Evolutionary conservation across 305 asterid species (phyloP).

Genomic region (Solanum hybrid): DNA sequence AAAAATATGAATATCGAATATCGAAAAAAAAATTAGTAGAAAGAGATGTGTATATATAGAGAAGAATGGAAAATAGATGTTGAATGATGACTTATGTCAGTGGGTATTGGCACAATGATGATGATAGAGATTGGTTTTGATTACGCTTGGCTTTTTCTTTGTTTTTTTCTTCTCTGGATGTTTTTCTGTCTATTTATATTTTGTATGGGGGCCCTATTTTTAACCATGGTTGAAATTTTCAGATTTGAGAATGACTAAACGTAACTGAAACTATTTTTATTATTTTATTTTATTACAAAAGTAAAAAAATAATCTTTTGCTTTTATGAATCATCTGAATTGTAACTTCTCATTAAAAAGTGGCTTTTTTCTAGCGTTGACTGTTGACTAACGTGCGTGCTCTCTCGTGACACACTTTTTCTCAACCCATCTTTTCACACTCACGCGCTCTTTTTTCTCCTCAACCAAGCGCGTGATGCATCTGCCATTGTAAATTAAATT

Average conservation of each 20-base stretch:
- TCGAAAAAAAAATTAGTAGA: background rate
- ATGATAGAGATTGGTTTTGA: conserved; percentile 10
- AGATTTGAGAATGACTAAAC: background rate
- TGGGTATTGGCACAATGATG: conserved; percentile 8
- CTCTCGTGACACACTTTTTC: conserved; percentile 3
- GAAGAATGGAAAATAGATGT: background rate
- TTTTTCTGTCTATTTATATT: background rate
- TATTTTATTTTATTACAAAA: background rate
- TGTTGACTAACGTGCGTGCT: conserved; percentile 10
- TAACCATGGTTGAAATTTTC: background rate
- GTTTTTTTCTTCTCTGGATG: background rate
- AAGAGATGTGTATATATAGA: too few species aligned
- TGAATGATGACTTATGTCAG: conserved; percentile 6
- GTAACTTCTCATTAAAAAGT: conserved; percentile 12
- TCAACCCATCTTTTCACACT: background rate
- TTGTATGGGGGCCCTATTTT: background rate
- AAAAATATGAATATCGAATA: background rate
- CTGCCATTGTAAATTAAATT: background rate
- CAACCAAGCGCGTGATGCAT: background rate
- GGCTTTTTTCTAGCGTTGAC: conserved; percentile 11
- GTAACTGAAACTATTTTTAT: background rate
- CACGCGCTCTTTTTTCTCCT: conserved; percentile 10
- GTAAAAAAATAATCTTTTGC: background rate
- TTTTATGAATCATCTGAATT: background rate
- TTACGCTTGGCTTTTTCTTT: background rate